Evolutionary conservation across 2,329 filamentous ascomycete species (phyloP).

Genomic region (Pseudogymnoascus sp.): DNA sequence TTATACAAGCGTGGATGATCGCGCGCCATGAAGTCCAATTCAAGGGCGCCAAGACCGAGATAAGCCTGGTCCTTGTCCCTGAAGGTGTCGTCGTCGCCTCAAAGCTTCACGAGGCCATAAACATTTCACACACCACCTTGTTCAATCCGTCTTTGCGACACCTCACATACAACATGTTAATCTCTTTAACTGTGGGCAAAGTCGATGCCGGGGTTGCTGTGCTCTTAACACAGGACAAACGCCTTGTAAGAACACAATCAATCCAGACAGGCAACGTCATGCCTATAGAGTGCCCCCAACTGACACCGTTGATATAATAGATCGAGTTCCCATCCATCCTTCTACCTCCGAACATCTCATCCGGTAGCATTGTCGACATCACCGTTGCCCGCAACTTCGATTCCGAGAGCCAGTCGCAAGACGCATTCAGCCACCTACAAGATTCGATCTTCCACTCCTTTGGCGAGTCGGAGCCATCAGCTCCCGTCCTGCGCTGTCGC

Average conservation of each 20-base stretch:
- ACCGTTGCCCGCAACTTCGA: conserved; percentile 78
- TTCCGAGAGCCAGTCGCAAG: conserved; percentile 67
- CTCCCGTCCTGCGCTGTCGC: conserved; percentile 78
- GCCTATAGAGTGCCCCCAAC: conserved; percentile 12
- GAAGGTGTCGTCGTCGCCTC: background rate
- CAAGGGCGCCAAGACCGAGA: conserved; percentile 5
- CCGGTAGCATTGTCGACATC: conserved; percentile 96
- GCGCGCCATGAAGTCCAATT: conserved; percentile 3
- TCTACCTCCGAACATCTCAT: conserved; percentile 87
- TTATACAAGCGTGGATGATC: background rate
- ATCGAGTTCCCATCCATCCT: conserved; percentile 99
- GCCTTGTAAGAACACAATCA: conserved; percentile 57
- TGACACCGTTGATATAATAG: conserved; percentile 39
- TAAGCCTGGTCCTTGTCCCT: conserved; percentile 6
- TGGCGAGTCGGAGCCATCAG: conserved; percentile 66
- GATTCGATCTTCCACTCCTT: conserved; percentile 80
- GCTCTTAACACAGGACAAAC: conserved; percentile 91
- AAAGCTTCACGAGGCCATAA: background rate
- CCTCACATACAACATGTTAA: conserved; percentile 58
- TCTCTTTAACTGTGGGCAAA: conserved; percentile 97
- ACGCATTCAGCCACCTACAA: conserved; percentile 77
- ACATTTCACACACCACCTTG: background rate
- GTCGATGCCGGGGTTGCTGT: conserved; percentile 98
- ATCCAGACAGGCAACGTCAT: background rate
- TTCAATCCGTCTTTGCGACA: background rate